A percentile compares a stretch with the other conserved stretches of the same genome.
Evolutionary conservation across 441 rosid species (phyloP).

Genomic region (Eutrema salsugineum): DNA sequence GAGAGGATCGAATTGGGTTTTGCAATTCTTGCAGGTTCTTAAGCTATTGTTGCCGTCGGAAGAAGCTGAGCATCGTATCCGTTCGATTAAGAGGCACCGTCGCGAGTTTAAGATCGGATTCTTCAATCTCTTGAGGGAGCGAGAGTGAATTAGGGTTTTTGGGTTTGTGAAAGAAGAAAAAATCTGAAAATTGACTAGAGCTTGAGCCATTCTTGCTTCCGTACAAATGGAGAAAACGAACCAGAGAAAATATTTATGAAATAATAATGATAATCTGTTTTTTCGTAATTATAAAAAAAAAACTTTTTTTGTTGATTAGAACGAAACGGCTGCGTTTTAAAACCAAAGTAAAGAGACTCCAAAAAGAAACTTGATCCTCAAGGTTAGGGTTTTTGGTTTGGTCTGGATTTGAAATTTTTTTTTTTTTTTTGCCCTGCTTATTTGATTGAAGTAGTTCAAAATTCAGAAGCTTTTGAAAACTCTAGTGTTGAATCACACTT

Average conservation of each 20-base stretch:
- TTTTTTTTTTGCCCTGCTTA: too few species aligned
- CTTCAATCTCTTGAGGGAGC: neutral
- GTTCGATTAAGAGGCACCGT: neutral
- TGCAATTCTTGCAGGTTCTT: conserved; percentile 81
- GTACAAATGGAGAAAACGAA: neutral
- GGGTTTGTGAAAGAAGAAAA: neutral
- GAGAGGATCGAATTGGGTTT: conserved; percentile 78
- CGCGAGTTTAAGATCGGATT: neutral
- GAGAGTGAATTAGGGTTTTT: neutral
- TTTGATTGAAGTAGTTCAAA: too few species aligned
- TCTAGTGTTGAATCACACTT: neutral
- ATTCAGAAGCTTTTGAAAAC: neutral
- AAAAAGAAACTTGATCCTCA: too few species aligned
- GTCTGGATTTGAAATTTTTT: too few species aligned
- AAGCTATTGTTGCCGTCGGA: conserved; percentile 26
- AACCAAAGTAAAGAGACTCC: too few species aligned
- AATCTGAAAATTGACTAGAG: neutral
- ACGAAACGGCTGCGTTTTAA: too few species aligned
- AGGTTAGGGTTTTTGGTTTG: too few species aligned
- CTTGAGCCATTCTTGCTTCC: conserved; percentile 11
- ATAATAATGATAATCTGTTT: too few species aligned
- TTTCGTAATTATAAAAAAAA: too few species aligned
- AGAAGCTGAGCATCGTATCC: conserved; percentile 35
- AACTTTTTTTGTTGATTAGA: too few species aligned
- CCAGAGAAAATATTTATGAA: too few species aligned